Base-by-base conservation (phyloP, 164 flowering plant genomes). In the Aristolochia californica region DNA sequence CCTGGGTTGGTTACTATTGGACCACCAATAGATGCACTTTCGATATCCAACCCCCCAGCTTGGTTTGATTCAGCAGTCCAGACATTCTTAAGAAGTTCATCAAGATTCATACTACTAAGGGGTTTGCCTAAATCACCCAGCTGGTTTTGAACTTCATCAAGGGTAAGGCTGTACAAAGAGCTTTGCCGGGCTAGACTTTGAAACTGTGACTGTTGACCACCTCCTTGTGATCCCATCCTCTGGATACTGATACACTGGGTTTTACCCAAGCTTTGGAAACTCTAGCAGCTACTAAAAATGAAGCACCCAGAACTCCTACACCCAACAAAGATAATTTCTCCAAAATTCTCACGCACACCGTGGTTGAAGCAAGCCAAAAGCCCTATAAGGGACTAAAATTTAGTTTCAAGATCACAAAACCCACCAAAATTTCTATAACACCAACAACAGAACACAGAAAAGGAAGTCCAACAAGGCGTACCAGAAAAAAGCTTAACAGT, bases 61-160 rank as follows among this genome's bases (percentile, higher is more conserved):
- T 75, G 83, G 59, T 62, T 75, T 10, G 75, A 76, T 70, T 88
- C 91, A 5, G 72, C 80, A 0, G 80, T 63, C 78, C 81, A 84
- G 1, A 85, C 83, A 70, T 74, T 84, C 70, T 81, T 80, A 43
- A 87, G 77, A 62, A 87, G 80, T 69, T 87, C 91, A 49, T 87
- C 91, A 13, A 87, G 78, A 71, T 84, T 83, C 91, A 84, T 84
- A 70, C 95, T 83, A 30, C 77, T 74, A 25, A 87, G 55, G 2
- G 95, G 95, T 44, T 87, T 84, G 40, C 91, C 87, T 55, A 83
- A 71, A 56, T 76, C 78, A 38, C 94, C 88, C 48, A 84, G 76
- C 45, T 84, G 91, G 67, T 65, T 78, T 54, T 83, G 78, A 53
- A 87, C 87, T 66, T 87, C 85, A 66, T 81, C 84, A 2, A 87